Conservation (phyloP, 768 basidiomycete species). For the Lentinula detonsa region DNA sequence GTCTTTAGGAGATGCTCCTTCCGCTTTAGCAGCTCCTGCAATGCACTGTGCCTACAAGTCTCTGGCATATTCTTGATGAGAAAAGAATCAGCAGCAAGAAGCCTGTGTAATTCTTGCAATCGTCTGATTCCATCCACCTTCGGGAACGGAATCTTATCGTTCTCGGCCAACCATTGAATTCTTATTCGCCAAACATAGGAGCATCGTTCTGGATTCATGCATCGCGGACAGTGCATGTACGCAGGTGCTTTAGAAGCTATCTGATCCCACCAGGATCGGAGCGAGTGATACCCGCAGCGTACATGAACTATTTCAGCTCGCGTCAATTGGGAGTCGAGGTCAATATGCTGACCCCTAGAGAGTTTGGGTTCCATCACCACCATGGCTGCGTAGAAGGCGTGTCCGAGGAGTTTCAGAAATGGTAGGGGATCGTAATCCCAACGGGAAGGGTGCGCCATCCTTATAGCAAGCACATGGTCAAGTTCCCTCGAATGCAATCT, state of each 20-base stretch:
- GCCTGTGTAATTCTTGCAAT: conserved; percentile 23
- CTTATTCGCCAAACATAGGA: conserved; percentile 28
- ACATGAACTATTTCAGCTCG: conserved; percentile 23
- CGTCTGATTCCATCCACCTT: conserved; percentile 30
- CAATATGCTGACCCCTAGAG: conserved; percentile 11
- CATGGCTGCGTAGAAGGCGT: conserved; percentile 30
- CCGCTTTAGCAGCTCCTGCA: conserved; percentile 25
- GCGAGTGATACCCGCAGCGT: conserved; percentile 28
- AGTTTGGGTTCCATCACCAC: conserved; percentile 18
- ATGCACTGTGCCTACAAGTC: conserved; percentile 27
- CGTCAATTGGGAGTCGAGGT: conserved; percentile 15
- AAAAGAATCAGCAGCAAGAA: conserved; percentile 23
- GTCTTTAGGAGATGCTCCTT: conserved; percentile 24
- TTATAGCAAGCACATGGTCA: conserved; percentile 22
- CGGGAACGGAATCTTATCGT: conserved; percentile 16
- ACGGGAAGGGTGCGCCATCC: conserved; percentile 18
- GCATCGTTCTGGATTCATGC: conserved; percentile 31
- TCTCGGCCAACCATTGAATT: conserved; percentile 22
- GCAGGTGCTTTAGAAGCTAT: conserved; percentile 22
- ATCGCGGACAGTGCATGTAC: conserved; percentile 23
- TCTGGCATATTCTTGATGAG: conserved; percentile 24
- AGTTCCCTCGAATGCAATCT: conserved; percentile 18
- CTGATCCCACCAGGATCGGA: conserved; percentile 26
- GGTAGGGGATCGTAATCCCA: conserved; percentile 8
- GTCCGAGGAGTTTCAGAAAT: conserved; percentile 18